Conservation (phyloP, 257 asterid species). For the Anisodus acutangulus region DNA sequence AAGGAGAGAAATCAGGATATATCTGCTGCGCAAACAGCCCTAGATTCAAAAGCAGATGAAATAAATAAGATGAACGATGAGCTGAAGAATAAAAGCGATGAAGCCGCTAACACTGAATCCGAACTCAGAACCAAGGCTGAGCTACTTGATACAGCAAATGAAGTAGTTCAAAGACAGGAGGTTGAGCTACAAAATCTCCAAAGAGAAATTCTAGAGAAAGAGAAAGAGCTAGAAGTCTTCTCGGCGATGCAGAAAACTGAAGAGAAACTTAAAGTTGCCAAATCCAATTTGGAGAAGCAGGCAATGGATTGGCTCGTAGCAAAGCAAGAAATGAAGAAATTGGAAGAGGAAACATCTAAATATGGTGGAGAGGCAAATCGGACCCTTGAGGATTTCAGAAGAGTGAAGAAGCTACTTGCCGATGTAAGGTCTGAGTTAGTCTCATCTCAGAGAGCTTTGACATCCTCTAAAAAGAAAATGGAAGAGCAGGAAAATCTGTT, state of each 20-base stretch:
- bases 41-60: slow-evolving; percentile 63
- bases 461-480: slow-evolving; percentile 57
- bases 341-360: slow-evolving; percentile 60
- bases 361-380: slow-evolving; percentile 58
- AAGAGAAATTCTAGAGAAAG: slow-evolving; percentile 62
- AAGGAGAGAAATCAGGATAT: slow-evolving; percentile 65
- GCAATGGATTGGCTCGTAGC: slow-evolving; percentile 77
- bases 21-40: slow-evolving; percentile 49
- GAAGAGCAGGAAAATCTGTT: slow-evolving; percentile 65
- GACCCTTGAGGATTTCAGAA: slow-evolving; percentile 61
- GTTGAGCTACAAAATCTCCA: slow-evolving; percentile 64
- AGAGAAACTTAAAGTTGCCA: slow-evolving; percentile 54
- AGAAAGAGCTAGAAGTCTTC: slow-evolving; percentile 54
- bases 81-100: slow-evolving; percentile 61
- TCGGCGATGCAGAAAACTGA: slow-evolving; percentile 50
- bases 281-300: slow-evolving; percentile 71
- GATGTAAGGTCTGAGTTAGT: slow-evolving; percentile 68
- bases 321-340: slow-evolving; percentile 67
- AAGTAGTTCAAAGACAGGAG: slow-evolving; percentile 67
- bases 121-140: slow-evolving; percentile 63
- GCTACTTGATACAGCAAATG: slow-evolving; percentile 69
- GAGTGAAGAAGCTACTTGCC: slow-evolving; percentile 71
- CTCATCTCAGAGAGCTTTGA: slow-evolving; percentile 69
- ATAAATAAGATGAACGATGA: slow-evolving; percentile 57
- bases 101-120: slow-evolving; percentile 54